Evolutionary conservation across 208 protist species (phyloP), one percentile per base, ranked within the genome.

Genomic region (Novymonas esmeraldas): DNA sequence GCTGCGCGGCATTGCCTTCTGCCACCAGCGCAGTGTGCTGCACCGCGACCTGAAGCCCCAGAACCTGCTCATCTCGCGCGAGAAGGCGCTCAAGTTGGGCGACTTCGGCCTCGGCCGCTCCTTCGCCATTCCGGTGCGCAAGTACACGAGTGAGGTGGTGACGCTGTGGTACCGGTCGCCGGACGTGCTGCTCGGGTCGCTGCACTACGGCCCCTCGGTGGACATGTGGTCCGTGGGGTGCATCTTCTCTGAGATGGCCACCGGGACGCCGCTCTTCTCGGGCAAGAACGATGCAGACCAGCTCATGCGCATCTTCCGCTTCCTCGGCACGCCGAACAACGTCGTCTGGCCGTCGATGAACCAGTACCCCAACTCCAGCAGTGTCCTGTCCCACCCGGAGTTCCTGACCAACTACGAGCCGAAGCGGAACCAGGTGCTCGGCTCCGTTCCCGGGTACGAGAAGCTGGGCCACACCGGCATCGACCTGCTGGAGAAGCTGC

Each of bases 231-330:
- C 90, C 9, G 81, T 98, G 14, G 96, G 96, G 3, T 98, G 95
- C 75, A 98, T 98, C 55, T 95, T 98, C 83, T 89, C 79, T 11
- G 95, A 98, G 71, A 93, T 98, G 79, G 87, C 93, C n/a, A 95
- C 87, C 26, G 79, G 95, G 9, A 56, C 77, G 11, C 97, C 98
- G 36, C 92, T 99, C 28, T 99, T 99, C 79, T 82, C 97, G 4
- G 98, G 98, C n/a, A 79, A 90, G 36, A 95, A 95, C 62, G 95
- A 98, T 62, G 85, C 89, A 11, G 98, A 99, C 68, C 95, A 99
- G 82, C 83, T 99, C 16, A 83, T 98, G 70, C 84, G 86, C 48
- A 99, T 99, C 70, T 98, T 99, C 72, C 76, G 79, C 61, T 95
- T 93, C 57, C 76, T 98, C 7, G 95, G 96, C 67, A 98, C 95